A percentile compares a stretch with the other conserved stretches of the same genome.
These are phyloP conservation scores for Xylariaceae sp. DNA, from an alignment of 2,329 filamentous ascomycete species.

Conservation along the genomic window DNA sequence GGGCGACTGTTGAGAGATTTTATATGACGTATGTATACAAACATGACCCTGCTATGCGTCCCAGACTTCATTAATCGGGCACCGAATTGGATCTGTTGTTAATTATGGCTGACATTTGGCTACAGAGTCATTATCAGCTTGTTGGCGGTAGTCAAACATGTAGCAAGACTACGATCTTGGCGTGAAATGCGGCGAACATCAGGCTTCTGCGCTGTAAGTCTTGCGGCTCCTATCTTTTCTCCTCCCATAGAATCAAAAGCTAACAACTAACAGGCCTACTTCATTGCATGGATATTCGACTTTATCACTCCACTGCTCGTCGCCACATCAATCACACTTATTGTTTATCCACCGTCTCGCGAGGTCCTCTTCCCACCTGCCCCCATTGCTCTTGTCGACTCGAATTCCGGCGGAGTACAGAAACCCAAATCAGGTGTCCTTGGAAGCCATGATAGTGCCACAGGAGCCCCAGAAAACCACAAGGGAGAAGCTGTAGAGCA, in stretches of 20 bases:
- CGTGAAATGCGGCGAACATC: conserved; percentile 67
- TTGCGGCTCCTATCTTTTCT: conserved; percentile 10
- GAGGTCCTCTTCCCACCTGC: conserved; percentile 70
- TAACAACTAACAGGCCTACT: conserved; percentile 37
- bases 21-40: conserved; percentile 63
- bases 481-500: conserved; percentile 81
- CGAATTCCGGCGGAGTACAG: conserved; percentile 69
- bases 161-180: conserved; percentile 77
- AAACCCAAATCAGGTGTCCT: conserved; percentile 74
- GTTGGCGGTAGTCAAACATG: conserved; percentile 67
- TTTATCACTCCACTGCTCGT: conserved; percentile 63
- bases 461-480: conserved; percentile 78
- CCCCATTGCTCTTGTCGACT: conserved; percentile 69
- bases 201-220: conserved; percentile 57
- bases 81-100: neutral
- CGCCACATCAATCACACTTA: conserved; percentile 59
- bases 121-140: conserved; percentile 59
- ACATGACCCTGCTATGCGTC: neutral
- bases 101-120: too few species aligned
- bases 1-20: conserved; percentile 72
- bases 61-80: neutral
- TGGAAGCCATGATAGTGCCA: conserved; percentile 73
- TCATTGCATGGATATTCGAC: conserved; percentile 69
- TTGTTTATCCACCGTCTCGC: conserved; percentile 63
- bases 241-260: too few species aligned